Evolutionary conservation across 2,329 filamentous ascomycete genomes (phyloP).

Genomic region (Allantophomopsis cytisporea): DNA sequence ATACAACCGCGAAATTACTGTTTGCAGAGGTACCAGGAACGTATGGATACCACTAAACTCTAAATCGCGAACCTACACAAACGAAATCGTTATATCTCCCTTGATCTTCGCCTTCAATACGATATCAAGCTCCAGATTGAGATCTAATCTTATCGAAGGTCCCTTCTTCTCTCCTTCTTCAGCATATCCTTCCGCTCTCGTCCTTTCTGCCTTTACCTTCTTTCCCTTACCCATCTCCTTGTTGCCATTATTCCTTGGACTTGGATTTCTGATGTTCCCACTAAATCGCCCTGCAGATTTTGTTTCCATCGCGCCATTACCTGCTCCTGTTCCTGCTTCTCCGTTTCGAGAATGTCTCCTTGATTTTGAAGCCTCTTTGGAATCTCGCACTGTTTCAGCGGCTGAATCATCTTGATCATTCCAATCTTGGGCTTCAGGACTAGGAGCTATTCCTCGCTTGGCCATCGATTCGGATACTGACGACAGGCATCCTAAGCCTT

Average conservation of each 20-base stretch:
- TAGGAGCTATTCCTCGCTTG: no score
- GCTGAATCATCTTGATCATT: no score
- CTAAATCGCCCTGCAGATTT: slow-evolving; percentile 9
- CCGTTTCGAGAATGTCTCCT: no score
- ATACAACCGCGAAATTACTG: no score
- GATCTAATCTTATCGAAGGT: slow-evolving; percentile 33
- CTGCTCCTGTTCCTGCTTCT: slow-evolving; percentile 11
- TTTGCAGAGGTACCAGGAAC: no score
- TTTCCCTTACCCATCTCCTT: slow-evolving; percentile 10
- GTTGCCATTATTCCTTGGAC: slow-evolving; percentile 3
- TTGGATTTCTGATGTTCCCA: slow-evolving; percentile 4
- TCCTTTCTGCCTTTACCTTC: slow-evolving; percentile 5
- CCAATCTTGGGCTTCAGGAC: no score
- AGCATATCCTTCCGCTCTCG: slow-evolving; percentile 16
- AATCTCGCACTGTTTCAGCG: no score
- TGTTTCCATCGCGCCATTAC: slow-evolving; percentile 13
- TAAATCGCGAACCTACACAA: neutral
- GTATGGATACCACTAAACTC: no score
- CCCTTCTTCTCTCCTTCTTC: slow-evolving; percentile 42
- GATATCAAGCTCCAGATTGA: slow-evolving; percentile 42
- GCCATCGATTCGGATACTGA: no score
- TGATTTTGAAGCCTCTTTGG: no score
- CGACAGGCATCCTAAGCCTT: no score
- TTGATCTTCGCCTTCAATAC: slow-evolving; percentile 66
- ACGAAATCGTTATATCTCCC: slow-evolving; percentile 53